Evolutionary conservation across 2,329 filamentous ascomycete genomes (phyloP).

Genomic region (Beauveria medogensis): DNA sequence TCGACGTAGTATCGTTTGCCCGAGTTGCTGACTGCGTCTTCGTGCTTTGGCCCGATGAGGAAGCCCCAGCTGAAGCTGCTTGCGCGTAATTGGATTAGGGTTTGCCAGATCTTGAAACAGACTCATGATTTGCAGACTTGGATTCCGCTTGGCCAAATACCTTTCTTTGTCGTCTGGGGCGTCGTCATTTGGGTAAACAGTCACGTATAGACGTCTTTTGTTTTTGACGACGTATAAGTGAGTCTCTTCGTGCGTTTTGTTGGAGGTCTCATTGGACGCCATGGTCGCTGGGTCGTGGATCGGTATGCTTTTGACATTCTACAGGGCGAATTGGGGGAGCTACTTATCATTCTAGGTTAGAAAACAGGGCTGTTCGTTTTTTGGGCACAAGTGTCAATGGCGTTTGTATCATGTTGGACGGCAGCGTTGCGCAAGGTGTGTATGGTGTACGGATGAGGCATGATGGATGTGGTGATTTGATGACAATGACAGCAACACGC

Average conservation of each 20-base stretch:
- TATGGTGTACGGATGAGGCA: background rate
- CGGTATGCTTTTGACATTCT: background rate
- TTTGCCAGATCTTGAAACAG: background rate
- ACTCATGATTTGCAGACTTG: background rate
- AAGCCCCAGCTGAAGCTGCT: slow-evolving; percentile 10
- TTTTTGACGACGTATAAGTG: slow-evolving; percentile 1
- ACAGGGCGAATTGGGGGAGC: background rate
- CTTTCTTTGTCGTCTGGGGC: slow-evolving; percentile 3
- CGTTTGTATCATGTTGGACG: background rate
- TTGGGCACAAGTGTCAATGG: background rate
- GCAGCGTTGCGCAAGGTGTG: background rate
- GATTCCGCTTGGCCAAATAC: background rate
- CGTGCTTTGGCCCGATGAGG: slow-evolving; percentile 9
- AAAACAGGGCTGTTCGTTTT: background rate
- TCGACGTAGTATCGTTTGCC: slow-evolving; percentile 3
- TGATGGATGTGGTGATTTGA: background rate
- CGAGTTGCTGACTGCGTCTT: slow-evolving; percentile 4
- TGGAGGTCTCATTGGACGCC: background rate
- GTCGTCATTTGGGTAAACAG: slow-evolving; percentile 4
- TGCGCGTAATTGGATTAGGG: background rate
- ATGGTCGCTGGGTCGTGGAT: background rate
- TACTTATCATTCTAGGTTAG: background rate
- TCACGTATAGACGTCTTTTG: slow-evolving; percentile 6
- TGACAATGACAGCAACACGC: background rate
- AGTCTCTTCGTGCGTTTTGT: background rate